Evolutionary conservation across 805 yeast genomes (phyloP), one percentile per base, ranked within the genome.

Genomic region (Wickerhamomyces chaumierensis): DNA sequence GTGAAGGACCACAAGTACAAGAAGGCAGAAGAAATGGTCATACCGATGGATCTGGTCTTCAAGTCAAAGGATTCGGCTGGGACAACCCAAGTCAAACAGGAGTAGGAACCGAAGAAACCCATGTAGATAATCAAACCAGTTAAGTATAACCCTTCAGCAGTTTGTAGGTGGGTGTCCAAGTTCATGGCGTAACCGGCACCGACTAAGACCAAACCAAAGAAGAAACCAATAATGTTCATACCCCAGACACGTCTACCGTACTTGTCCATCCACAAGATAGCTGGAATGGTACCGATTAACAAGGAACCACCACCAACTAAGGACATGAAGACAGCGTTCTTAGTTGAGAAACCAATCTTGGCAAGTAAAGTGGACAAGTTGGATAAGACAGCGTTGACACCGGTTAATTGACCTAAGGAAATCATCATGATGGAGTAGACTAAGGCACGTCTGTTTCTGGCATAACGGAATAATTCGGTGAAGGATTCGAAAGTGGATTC

Each of bases 231-330:
- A 44, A 71, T 63, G 46, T 73, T 74, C 57, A 58, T 49, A 41
- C 78, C 79, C 81, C 83, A 76, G 36, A 65, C 60, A 51, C 78
- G 63, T 56, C 79, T 63, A 25, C 79, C 79, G 47, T 68, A 71
- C 32, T 61, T 59, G 48, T 69, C 82, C 79, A 66, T 72, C 56
- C 56, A 74, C 41, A 73, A 47, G 39, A 76, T 68, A 13, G 81
- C 82, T 18, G 83, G 83, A 48, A 78, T 75, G 9, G 82, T 71
- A 50, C 83, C 84, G 11, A 78, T 35, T 45, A 77, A 54, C 34
- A 76, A 57, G 2, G 81, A 63, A 29, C 78, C 82, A 49, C 83
- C 83, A 38, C 81, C 81, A 18, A 77, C 83, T 51, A 75, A 65
- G 8, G 82, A 75, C 82, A 77, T 75, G 49, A 75, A 72, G 8